Conservation (phyloP, 1,284 basidiomycete species). For the Marasmius tenuissimus region DNA sequence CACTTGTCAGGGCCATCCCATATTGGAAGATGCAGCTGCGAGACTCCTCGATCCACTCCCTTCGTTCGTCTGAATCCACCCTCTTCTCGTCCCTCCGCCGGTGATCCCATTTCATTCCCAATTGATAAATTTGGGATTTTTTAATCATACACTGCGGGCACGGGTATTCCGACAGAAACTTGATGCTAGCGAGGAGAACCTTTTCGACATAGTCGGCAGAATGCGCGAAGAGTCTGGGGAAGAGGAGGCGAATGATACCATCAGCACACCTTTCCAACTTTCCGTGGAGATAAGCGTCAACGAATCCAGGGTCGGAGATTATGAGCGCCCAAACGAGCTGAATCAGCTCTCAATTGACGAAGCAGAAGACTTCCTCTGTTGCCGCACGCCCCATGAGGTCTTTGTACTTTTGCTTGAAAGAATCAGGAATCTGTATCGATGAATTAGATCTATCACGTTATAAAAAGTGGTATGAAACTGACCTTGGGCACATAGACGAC, state of each 20-base stretch:
- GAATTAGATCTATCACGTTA: not conserved
- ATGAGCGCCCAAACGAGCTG: not conserved
- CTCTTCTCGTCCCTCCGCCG: not conserved
- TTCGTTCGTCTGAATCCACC: not conserved
- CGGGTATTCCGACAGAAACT: not conserved
- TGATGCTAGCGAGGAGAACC: not conserved
- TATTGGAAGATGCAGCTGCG: not conserved
- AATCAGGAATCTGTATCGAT: not conserved
- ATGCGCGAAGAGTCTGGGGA: not conserved
- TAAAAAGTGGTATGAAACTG: not conserved
- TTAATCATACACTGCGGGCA: not conserved
- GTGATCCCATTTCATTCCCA: not conserved
- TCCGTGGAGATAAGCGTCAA: not conserved
- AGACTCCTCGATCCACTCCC: not conserved
- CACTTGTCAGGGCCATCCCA: not conserved
- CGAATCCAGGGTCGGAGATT: not conserved
- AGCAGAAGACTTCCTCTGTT: not conserved
- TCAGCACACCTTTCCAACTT: not conserved
- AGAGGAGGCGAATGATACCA: not conserved
- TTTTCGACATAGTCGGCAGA: constrained; percentile 3
- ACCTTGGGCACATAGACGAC: not conserved
- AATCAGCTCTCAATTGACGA: not conserved
- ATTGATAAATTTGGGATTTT: not conserved
- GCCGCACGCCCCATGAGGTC: not conserved
- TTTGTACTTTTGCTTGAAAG: not conserved